These are phyloP conservation scores for Canavalia ensiformis DNA, from an alignment of 306 rosid species.

Conservation along the genomic window DNA sequence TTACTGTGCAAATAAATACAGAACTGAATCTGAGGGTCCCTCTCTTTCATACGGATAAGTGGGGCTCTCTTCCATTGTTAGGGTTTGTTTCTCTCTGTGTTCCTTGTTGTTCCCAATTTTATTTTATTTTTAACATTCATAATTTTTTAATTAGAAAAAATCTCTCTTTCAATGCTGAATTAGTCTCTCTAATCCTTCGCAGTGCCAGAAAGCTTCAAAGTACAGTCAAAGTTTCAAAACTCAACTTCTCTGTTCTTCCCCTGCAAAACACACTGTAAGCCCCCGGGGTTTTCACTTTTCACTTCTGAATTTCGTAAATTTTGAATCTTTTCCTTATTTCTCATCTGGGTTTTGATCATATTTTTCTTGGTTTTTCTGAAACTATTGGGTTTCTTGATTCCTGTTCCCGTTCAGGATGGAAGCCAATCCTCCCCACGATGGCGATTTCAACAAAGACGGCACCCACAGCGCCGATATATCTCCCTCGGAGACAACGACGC, in stretches of 20 bases:
- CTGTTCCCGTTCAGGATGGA: conserved; percentile 48
- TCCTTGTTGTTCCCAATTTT: not conserved
- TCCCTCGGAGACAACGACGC: conserved; percentile 36
- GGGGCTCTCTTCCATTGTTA: conserved; percentile 69
- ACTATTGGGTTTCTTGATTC: not conserved
- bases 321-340: not conserved
- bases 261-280: conserved; percentile 39
- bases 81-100: conserved; percentile 66
- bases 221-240: conserved; percentile 51
- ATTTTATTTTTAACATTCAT: not conserved
- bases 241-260: conserved; percentile 27
- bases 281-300: not conserved
- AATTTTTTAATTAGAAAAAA: not conserved
- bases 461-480: conserved; percentile 31
- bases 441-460: conserved; percentile 42
- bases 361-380: conserved; percentile 1
- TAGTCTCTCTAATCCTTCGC: conserved; percentile 57
- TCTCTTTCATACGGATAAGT: conserved; percentile 62
- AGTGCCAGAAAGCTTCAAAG: conserved; percentile 53
- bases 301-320: conserved; percentile 6
- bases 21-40: conserved; percentile 63
- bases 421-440: conserved; percentile 41
- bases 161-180: conserved; percentile 47
- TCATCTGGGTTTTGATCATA: conserved; percentile 18
- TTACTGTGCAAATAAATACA: conserved; percentile 47